Evolutionary conservation across 805 yeast species (phyloP).

Genomic region (Wickerhamomyces hampshirensis): DNA sequence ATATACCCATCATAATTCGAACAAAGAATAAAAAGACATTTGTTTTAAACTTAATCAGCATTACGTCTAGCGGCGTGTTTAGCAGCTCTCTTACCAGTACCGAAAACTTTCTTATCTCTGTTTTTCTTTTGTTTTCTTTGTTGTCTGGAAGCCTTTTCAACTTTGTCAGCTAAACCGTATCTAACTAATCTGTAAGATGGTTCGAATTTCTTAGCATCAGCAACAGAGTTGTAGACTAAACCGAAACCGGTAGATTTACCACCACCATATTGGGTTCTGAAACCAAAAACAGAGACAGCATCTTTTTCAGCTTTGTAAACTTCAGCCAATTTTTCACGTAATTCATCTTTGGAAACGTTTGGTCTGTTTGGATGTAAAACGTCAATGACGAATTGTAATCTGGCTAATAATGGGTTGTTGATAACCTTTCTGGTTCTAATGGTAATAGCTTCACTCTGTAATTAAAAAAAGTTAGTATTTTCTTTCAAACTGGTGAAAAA

Average conservation of each 20-base stretch:
- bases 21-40: conserved; percentile 8
- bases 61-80: conserved; percentile 88
- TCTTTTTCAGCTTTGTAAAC: conserved; percentile 90
- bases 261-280: conserved; percentile 99
- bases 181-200: conserved; percentile 99
- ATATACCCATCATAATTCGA: conserved; percentile 7
- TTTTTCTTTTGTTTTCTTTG: conserved; percentile 99
- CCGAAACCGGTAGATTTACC: conserved; percentile 99
- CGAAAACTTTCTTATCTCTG: conserved; percentile 98
- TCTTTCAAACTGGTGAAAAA: no score
- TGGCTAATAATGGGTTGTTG: conserved; percentile 97
- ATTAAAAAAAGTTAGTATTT: conserved; percentile 19
- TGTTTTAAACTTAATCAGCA: conserved; percentile 53
- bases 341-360: conserved; percentile 98
- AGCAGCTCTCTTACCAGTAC: conserved; percentile 95
- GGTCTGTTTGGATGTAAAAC: conserved; percentile 99
- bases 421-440: conserved; percentile 99
- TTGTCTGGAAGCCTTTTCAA: conserved; percentile 98
- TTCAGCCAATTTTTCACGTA: conserved; percentile 89
- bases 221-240: conserved; percentile 95
- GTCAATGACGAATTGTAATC: conserved; percentile 99
- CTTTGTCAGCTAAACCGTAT: conserved; percentile 95
- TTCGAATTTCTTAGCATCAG: conserved; percentile 97
- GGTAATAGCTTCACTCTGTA: conserved; percentile 97
- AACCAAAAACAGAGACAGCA: conserved; percentile 95